Evolutionary conservation across 768 basidiomycete genomes (phyloP), one percentile per base, ranked within the genome.

Genomic region (Termitomyces sp.): DNA sequence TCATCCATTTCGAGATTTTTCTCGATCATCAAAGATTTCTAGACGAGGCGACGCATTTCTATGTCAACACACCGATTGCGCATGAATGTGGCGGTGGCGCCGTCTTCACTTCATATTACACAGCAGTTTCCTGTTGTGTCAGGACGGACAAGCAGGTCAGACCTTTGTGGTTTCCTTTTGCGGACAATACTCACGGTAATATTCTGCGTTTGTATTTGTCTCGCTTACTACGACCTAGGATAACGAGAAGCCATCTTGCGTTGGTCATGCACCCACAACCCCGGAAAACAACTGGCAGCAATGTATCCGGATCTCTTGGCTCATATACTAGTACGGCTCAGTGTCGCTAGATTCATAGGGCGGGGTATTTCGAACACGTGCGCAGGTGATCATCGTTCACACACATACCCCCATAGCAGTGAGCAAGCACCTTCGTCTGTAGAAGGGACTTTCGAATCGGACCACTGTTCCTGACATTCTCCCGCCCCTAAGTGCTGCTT

Each of bases 11-110:
- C 33, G 3, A 24, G 22, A 8, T 48, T 48, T 31, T 9, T 18
- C 18, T 47, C 6, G 27, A 30, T 47, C 33, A 13, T 6, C 13
- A 33, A 48, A 51, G 8, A 2, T 36, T 36, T 24, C 7, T 22
- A 8, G 33, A 5, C 8, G 22, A 4, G 13, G 36, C 3, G 22
- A 51, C 8, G 15, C 22, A 15, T 22, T 20, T 9, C 13, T 34
- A 3, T 4, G 33, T 33, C 49, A 33, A 34, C 49, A 22, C 4
- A 6, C 50, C 6, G 50, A 22, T 22, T n/a, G 3, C 13, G 49
- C 16, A 27, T 39, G 51, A 39, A 39, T 53, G 52, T 53, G 52
- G 52, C 52, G 52, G 52, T 53, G 52, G 52, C 52, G 52, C 39
- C 52, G 37, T 41, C 37, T 13, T 30, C 52, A 12, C 20, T 22